Conservation (phyloP, 2,329 filamentous ascomycete species). For the Monosporascus sp. region DNA sequence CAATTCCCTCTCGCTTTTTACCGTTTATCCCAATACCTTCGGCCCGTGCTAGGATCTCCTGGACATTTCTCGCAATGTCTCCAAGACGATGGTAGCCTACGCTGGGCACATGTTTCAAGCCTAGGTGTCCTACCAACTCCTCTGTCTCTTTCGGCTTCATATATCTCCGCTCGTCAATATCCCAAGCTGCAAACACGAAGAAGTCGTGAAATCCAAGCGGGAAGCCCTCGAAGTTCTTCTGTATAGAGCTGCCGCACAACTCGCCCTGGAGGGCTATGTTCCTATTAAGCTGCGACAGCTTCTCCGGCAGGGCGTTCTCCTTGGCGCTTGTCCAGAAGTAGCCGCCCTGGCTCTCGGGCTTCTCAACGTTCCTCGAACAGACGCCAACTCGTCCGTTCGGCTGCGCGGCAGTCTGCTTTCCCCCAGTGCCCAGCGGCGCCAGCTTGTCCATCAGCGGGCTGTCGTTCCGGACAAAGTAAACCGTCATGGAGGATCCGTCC, state of each 20-base stretch:
- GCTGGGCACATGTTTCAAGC: conserved; percentile 27
- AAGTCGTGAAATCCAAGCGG: conserved; percentile 19
- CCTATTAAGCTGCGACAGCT: conserved; percentile 12
- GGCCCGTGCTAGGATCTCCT: conserved; percentile 2
- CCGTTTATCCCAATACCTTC: conserved; percentile 3
- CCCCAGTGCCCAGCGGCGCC: conserved; percentile 4
- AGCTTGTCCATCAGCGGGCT: conserved; percentile 14
- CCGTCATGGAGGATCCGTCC: conserved; percentile 32
- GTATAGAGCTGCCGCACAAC: conserved; percentile 22
- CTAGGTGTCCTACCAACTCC: conserved; percentile 17
- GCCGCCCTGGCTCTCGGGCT: conserved; percentile 3
- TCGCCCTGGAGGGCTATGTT: conserved; percentile 27
- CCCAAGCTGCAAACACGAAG: conserved; percentile 28
- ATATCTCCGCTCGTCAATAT: conserved; percentile 24
- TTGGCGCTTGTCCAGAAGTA: conserved; percentile 21
- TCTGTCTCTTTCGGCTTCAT: conserved; percentile 22
- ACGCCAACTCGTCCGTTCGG: conserved; percentile 25
- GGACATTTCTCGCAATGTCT: neutral
- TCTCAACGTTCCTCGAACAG: conserved; percentile 23
- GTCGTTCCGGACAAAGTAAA: conserved; percentile 27
- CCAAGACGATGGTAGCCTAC: conserved; percentile 1
- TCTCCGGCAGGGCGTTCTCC: conserved; percentile 12
- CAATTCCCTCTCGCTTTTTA: conserved; percentile 5
- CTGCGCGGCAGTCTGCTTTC: conserved; percentile 18
- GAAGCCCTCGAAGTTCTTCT: conserved; percentile 24